Evolutionary conservation across 257 asterid genomes (phyloP).

Genomic region (Nicotiana noctiflora): DNA sequence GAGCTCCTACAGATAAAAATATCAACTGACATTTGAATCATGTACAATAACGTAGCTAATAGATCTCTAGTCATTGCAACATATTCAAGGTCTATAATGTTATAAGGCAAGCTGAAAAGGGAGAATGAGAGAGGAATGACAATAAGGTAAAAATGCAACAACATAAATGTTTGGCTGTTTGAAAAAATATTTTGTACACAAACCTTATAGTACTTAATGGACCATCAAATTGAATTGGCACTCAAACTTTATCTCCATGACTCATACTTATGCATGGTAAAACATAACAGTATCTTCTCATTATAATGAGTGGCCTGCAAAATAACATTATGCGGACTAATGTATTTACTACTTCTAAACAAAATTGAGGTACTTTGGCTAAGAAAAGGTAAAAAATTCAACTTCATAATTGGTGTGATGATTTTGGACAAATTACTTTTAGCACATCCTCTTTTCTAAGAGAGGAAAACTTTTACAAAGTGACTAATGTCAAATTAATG

Average conservation of each 20-base stretch:
- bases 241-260: conserved; percentile 68
- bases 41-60: too few relatives aligned
- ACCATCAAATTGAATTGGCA: conserved; percentile 60
- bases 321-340: background rate
- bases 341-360: background rate
- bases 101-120: too few relatives aligned
- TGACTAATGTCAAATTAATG: conserved; percentile 27
- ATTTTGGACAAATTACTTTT: conserved; percentile 44
- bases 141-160: too few relatives aligned
- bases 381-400: conserved; percentile 2
- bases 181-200: conserved; percentile 16
- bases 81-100: too few relatives aligned
- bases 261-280: conserved; percentile 93
- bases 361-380: background rate
- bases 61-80: too few relatives aligned
- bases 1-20: too few relatives aligned
- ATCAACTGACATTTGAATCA: too few relatives aligned
- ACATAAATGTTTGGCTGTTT: too few relatives aligned
- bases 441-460: conserved; percentile 67
- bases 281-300: conserved; percentile 51
- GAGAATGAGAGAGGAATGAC: too few relatives aligned
- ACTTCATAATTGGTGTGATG: conserved; percentile 93
- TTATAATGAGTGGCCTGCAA: conserved; percentile 56
- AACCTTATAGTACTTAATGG: conserved; percentile 94
- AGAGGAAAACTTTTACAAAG: conserved; percentile 69